These are phyloP conservation scores for Nannochloropsis salina DNA, from an alignment of 108 stramenopile genomes.

Conservation along the genomic window DNA sequence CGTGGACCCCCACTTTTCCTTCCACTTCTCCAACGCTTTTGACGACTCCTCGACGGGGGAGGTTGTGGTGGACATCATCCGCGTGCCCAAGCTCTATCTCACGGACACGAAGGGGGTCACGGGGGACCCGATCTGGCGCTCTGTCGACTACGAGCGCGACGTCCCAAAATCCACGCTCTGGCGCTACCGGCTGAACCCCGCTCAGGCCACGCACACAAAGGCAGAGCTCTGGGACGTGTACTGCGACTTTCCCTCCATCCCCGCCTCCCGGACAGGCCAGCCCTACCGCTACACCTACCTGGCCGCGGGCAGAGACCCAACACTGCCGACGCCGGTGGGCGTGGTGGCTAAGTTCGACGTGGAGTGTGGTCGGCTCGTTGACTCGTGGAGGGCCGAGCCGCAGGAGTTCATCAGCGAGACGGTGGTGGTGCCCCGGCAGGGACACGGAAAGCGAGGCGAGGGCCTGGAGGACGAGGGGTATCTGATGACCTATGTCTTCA, in stretches of 20 bases:
- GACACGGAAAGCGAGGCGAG: neutral
- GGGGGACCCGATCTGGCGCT: neutral
- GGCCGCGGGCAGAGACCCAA: neutral
- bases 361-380: neutral
- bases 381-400: neutral
- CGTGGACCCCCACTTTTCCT: slow-evolving; percentile 29
- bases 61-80: slow-evolving; percentile 18
- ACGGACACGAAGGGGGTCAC: neutral
- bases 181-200: slow-evolving; percentile 20
- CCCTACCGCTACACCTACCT: neutral
- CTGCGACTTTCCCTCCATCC: slow-evolving; percentile 19
- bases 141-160: neutral
- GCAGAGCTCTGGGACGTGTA: neutral
- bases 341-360: slow-evolving; percentile 15
- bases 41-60: slow-evolving; percentile 38
- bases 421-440: neutral
- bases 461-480: neutral
- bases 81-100: neutral
- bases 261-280: neutral
- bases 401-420: slow-evolving; percentile 1
- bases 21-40: slow-evolving; percentile 49
- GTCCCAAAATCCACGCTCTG: slow-evolving; percentile 4
- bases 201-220: slow-evolving; percentile 5
- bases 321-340: neutral
- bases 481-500: neutral